Evolutionary conservation across 2,329 filamentous ascomycete species (phyloP), one percentile per base, ranked within the genome.

Genomic region (Alternaria sp.): DNA sequence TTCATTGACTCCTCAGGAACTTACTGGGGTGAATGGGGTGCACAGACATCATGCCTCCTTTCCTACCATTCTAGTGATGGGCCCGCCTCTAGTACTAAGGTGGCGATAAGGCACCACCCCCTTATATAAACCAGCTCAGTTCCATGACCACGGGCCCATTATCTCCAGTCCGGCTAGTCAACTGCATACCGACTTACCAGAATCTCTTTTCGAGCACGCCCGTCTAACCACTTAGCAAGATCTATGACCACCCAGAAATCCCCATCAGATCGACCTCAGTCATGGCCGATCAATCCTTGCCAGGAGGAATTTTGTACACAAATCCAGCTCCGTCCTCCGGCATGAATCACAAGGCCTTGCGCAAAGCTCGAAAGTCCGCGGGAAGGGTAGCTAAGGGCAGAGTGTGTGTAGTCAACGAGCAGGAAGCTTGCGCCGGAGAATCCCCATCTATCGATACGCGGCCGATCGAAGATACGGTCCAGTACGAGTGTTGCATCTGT

Each of bases 401-500:
- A n/a, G 17, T 5, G 47, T 21, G 5, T 50, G 11, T 15, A 17
- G 26, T 17, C 47, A 10, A 32, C 17, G n/a, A 50, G 7, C 26
- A 50, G 17, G 17, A 19, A 30, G n/a, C 47, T 30, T 26, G n/a
- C 6, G 26, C 6, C 6, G 26, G 30, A 30, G 26, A 8, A 32
- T 19, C n/a, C 12, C 40, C 40, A 13, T 44, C 10, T 44, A 32
- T 19, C 26, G 11, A 30, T 12, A 17, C 6, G 17, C 26, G 6
- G 19, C n/a, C 26, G 17, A n/a, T 12, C n/a, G 43, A 58, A 25
- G 43, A 44, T n/a, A 32, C 44, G 32, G 15, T 25, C 8, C 3
- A 49, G 32, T 63, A 60, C 61, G 45, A 55, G 13, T 63, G 61
- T 21, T 47, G 40, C 15, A 49, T 60, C 10, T 63, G 61, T 19